Percentiles rank a stretch among this genome's conserved stretches.
Evolutionary conservation across 2,329 filamentous ascomycete species (phyloP).

Genomic region (Aaosphaeria arxii): DNA sequence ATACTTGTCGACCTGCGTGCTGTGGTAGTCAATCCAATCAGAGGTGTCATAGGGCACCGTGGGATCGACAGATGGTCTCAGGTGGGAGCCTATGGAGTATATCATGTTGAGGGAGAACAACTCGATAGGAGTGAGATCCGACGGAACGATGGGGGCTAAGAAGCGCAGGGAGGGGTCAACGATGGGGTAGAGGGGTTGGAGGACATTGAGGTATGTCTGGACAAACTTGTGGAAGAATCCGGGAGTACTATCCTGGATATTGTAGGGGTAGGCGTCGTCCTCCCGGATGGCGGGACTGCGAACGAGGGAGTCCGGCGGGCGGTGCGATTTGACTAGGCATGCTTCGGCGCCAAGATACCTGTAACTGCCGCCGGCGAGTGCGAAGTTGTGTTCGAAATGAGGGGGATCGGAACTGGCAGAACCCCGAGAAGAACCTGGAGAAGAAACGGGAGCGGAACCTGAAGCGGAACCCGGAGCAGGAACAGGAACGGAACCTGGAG

Average conservation of each 20-base stretch:
- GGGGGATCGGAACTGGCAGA: slow-evolving; percentile 4
- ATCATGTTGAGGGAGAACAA: slow-evolving; percentile 33
- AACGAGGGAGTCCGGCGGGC: slow-evolving; percentile 16
- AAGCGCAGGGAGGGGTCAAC: slow-evolving; percentile 25
- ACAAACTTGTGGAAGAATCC: slow-evolving; percentile 28
- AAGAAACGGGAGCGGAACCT: too few species aligned
- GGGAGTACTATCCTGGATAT: slow-evolving; percentile 17
- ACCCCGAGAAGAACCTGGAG: too few species aligned
- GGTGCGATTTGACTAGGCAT: slow-evolving; percentile 30
- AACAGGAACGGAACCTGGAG: too few species aligned
- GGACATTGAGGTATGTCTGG: slow-evolving; percentile 23
- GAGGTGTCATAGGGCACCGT: slow-evolving; percentile 15
- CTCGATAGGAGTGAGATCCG: slow-evolving; percentile 22
- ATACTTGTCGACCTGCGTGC: slow-evolving; percentile 27
- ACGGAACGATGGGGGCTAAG: slow-evolving; percentile 16
- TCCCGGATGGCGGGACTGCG: slow-evolving; percentile 15
- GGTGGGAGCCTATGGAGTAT: slow-evolving; percentile 33
- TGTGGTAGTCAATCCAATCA: slow-evolving; percentile 26
- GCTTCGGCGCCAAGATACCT: slow-evolving; percentile 34
- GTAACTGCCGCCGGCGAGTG: slow-evolving; percentile 28
- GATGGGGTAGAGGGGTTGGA: slow-evolving; percentile 28
- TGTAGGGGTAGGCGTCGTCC: slow-evolving; percentile 21
- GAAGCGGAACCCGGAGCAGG: too few species aligned
- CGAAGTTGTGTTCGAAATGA: slow-evolving; percentile 33
- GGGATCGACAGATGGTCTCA: slow-evolving; percentile 24